These are phyloP conservation scores for Leccinellum albellum DNA, from an alignment of 768 basidiomycete species.

Conservation along the genomic window DNA sequence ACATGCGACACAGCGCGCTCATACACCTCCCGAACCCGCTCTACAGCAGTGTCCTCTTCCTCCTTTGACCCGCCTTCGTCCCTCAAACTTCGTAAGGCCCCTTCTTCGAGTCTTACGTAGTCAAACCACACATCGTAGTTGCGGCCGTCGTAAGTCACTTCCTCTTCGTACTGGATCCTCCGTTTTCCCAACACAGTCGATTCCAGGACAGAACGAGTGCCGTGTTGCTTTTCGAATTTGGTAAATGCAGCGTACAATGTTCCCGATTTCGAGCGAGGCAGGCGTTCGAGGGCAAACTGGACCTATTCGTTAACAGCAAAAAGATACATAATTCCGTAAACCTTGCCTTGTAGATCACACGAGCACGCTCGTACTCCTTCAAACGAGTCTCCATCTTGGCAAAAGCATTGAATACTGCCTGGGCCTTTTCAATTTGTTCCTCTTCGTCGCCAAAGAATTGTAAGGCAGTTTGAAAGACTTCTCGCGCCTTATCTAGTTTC, in stretches of 20 bases:
- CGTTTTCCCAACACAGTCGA: conserved; percentile 94
- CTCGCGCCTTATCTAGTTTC: conserved; percentile 66
- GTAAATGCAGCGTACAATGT: conserved; percentile 89
- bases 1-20: conserved; percentile 95
- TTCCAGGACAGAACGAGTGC: conserved; percentile 82
- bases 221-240: conserved; percentile 98
- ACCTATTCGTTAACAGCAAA: neutral
- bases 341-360: conserved; percentile 94
- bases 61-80: conserved; percentile 72
- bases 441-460: conserved; percentile 88
- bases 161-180: conserved; percentile 98
- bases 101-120: conserved; percentile 90
- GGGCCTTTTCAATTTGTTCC: conserved; percentile 82
- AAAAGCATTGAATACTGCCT: conserved; percentile 89
- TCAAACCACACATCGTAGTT: conserved; percentile 99
- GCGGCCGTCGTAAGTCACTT: conserved; percentile 82
- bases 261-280: conserved; percentile 89
- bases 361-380: conserved; percentile 95
- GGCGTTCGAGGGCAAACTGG: conserved; percentile 90
- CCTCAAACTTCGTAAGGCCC: conserved; percentile 68
- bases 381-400: conserved; percentile 96
- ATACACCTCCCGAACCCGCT: conserved; percentile 86
- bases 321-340: neutral
- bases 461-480: conserved; percentile 88
- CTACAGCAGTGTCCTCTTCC: conserved; percentile 58